Conservation (phyloP, 2,329 filamentous ascomycete species). For the Aspergillus sp. region DNA sequence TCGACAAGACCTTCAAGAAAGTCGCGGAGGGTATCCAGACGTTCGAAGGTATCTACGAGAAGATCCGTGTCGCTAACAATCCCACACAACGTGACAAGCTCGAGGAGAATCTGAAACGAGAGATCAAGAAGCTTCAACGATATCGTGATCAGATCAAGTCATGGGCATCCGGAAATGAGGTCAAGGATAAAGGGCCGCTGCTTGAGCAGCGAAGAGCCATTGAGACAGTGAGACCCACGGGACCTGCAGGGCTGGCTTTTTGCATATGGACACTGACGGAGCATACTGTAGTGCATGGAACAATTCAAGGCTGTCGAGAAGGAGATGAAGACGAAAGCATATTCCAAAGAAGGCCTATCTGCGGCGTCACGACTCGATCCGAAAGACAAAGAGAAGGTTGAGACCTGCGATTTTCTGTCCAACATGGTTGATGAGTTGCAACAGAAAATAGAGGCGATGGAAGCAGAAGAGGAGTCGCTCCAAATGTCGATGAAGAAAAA, state of each 20-base stretch:
- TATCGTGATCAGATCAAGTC: conserved; percentile 99
- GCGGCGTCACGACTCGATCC: conserved; percentile 91
- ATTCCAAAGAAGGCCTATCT: conserved; percentile 95
- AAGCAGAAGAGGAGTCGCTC: conserved; percentile 84
- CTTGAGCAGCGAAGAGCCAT: conserved; percentile 93
- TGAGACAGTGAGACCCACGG: conserved; percentile 69
- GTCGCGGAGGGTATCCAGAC: conserved; percentile 87
- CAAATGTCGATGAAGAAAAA: conserved; percentile 92
- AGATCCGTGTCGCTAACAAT: conserved; percentile 91
- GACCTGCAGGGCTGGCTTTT: background rate
- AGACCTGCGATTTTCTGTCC: conserved; percentile 81
- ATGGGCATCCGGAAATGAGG: conserved; percentile 97
- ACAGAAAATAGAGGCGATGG: conserved; percentile 86
- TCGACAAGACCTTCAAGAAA: conserved; percentile 99
- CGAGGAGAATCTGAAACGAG: conserved; percentile 95
- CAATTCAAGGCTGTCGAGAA: conserved; percentile 99
- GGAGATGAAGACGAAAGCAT: conserved; percentile 99
- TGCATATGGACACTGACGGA: conserved; percentile 26
- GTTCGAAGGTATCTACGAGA: conserved; percentile 95
- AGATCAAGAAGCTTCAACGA: conserved; percentile 99
- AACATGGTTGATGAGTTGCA: conserved; percentile 89
- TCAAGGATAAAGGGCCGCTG: conserved; percentile 97
- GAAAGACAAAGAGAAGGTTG: conserved; percentile 93
- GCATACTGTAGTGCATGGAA: conserved; percentile 67
- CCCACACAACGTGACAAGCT: conserved; percentile 96